A percentile compares a stretch with the other conserved stretches of the same genome.
Conservation (phyloP, 129 eudicot species). For the Heracleum sosnowskyi region DNA sequence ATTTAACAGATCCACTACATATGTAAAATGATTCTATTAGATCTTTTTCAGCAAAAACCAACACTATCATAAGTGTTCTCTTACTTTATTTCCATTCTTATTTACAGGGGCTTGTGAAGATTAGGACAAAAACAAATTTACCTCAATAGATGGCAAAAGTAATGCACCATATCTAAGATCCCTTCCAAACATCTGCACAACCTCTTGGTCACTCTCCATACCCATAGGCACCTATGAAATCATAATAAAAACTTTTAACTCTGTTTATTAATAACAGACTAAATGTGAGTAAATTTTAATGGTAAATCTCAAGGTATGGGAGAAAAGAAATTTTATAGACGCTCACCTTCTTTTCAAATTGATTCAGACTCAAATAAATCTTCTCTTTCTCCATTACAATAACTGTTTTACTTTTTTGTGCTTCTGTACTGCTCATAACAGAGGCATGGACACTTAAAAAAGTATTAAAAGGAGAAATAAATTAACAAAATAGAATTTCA, state of each 20-base stretch:
- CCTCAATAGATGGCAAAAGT: slow-evolving; percentile 95
- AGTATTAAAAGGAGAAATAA: slow-evolving; percentile 1
- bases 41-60: not conserved
- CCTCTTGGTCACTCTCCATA: slow-evolving; percentile 95
- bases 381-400: slow-evolving; percentile 86
- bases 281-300: not conserved
- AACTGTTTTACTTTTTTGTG: slow-evolving; percentile 68
- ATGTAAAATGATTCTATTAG: not conserved
- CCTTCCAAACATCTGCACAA: slow-evolving; percentile 97
- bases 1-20: not conserved
- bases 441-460: slow-evolving; percentile 76
- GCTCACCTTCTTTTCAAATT: slow-evolving; percentile 57
- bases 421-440: slow-evolving; percentile 75
- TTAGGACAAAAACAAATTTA: slow-evolving; percentile 12
- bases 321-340: not conserved
- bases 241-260: not conserved
- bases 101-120: not conserved
- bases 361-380: slow-evolving; percentile 59
- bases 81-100: not conserved
- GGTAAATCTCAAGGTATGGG: not conserved
- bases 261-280: not conserved
- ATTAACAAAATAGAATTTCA: not conserved
- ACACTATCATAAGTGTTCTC: not conserved
- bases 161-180: slow-evolving; percentile 84
- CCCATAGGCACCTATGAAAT: slow-evolving; percentile 87